Evolutionary conservation across 2,329 filamentous ascomycete genomes (phyloP).

Genomic region (Aspergillus spinulosporus): DNA sequence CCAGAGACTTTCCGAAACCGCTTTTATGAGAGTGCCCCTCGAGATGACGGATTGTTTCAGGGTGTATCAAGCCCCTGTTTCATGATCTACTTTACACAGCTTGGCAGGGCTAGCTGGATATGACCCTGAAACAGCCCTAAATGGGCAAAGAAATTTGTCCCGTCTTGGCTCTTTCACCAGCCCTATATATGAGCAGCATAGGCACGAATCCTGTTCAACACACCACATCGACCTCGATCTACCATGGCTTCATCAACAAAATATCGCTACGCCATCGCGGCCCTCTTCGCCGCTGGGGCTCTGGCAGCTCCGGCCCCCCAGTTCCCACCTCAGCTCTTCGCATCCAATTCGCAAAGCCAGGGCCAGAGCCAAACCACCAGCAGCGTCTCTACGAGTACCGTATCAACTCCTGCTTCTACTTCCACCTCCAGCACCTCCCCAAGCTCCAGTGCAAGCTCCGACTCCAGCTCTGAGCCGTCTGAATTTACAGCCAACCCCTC

Average conservation of each 20-base stretch:
- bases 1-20: not conserved
- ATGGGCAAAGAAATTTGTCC: not conserved
- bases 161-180: not conserved
- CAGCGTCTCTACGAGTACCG: not conserved
- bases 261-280: not conserved
- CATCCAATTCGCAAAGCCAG: not conserved
- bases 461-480: not conserved
- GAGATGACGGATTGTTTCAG: not conserved
- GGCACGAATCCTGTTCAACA: not conserved
- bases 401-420: not conserved
- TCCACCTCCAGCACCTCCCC: not conserved
- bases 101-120: not conserved
- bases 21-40: too few species aligned
- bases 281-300: not conserved
- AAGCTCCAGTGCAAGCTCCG: not conserved
- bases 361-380: not conserved
- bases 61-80: not conserved
- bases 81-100: not conserved
- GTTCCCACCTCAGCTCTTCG: not conserved
- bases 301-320: not conserved
- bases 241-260: not conserved
- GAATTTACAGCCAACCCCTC: conserved; percentile 15
- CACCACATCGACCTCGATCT: too few species aligned
- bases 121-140: not conserved
- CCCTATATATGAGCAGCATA: not conserved